A percentile compares a stretch with the other conserved stretches of the same genome.
These are phyloP conservation scores for Phylloporus scabripes DNA, from an alignment of 768 basidiomycete species.

Conservation along the genomic window DNA sequence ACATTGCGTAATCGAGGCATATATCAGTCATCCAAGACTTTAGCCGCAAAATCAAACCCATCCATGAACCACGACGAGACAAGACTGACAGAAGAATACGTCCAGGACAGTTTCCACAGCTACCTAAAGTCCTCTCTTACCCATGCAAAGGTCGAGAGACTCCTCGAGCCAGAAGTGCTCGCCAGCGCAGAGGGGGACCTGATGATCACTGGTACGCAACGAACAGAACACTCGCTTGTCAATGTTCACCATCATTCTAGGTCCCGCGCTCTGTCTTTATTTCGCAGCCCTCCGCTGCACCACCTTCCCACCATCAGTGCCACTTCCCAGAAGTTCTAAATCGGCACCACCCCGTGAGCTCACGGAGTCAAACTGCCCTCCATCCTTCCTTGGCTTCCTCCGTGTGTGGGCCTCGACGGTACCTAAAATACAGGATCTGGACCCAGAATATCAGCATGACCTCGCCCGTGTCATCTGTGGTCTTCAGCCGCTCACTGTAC, in stretches of 20 bases:
- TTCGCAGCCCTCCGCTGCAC: constrained; percentile 77
- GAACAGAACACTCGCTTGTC: not conserved
- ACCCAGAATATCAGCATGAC: constrained; percentile 69
- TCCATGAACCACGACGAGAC: constrained; percentile 17
- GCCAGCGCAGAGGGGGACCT: constrained; percentile 77
- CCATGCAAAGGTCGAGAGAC: constrained; percentile 68
- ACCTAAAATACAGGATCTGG: constrained; percentile 54
- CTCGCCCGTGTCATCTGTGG: constrained; percentile 76
- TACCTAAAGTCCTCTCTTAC: constrained; percentile 76
- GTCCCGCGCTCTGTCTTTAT: constrained; percentile 78
- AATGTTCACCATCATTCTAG: constrained; percentile 28
- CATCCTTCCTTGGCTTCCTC: constrained; percentile 62
- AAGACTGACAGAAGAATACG: constrained; percentile 54
- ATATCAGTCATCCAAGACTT: not conserved
- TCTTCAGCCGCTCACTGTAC: constrained; percentile 40
- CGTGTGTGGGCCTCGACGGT: constrained; percentile 68
- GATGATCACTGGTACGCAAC: constrained; percentile 70
- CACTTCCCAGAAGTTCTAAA: constrained; percentile 58
- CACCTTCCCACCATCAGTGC: constrained; percentile 74
- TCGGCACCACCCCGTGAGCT: constrained; percentile 48
- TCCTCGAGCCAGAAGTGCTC: constrained; percentile 68
- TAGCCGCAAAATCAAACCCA: not conserved
- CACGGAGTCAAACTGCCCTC: constrained; percentile 63
- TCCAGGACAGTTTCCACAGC: constrained; percentile 77
- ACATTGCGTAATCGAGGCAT: not conserved